phyloP scores from a whole-genome alignment of 2,329 filamentous ascomycete species.

The Cytospora chrysosperma region DNA sequence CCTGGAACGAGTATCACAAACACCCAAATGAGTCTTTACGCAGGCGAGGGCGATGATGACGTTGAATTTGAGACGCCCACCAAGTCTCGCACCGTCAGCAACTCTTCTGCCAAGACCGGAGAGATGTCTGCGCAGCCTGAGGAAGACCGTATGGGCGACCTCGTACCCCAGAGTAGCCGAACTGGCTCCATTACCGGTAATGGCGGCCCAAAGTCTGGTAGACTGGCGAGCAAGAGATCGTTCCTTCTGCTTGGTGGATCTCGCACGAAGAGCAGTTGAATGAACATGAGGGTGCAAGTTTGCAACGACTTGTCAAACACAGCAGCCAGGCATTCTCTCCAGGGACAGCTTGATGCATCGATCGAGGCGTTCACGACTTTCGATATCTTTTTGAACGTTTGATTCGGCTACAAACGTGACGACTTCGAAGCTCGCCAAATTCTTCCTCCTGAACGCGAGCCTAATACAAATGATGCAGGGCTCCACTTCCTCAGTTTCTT shows the following conservation, averaged over 20 bases:
- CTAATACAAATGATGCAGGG: background rate
- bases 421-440: background rate
- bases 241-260: conserved; percentile 7
- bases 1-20: background rate
- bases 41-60: background rate
- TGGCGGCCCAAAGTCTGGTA: background rate
- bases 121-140: background rate
- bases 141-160: background rate
- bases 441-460: background rate
- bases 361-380: background rate
- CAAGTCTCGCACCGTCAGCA: background rate
- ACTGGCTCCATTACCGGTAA: background rate
- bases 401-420: background rate
- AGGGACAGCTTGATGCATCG: background rate
- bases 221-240: conserved; percentile 5
- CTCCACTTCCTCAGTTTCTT: background rate
- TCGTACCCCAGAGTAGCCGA: background rate
- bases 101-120: background rate
- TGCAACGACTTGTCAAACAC: no score
- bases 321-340: no score
- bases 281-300: background rate
- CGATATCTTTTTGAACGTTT: background rate
- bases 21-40: background rate
- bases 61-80: conserved; percentile 7
- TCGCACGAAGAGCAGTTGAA: background rate